Base-by-base conservation (phyloP, 768 basidiomycete genomes). In the Krasilnikovozyma curviuscula region DNA sequence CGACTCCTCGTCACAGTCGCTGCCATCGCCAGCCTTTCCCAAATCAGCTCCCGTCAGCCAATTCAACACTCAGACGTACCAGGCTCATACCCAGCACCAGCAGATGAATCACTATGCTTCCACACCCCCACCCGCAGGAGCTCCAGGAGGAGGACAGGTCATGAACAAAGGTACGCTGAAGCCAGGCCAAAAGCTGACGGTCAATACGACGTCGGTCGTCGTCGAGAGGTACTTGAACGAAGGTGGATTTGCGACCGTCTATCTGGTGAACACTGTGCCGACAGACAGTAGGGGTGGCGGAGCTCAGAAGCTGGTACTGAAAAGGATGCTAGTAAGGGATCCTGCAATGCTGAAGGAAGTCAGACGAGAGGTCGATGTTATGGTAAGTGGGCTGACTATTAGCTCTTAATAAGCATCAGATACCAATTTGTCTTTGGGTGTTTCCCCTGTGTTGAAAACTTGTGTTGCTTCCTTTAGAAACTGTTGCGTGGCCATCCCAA, bases 171-270 rank as follows among this genome's bases (percentile, higher is more conserved):
- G 69, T 2, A 67, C 66, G 1, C 60, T 71, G 12, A 57, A 61
- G 7, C 68, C 69, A 5, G 93, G 93, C 3, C 86, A 93, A 63
- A 73, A 79, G 40, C 83, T 98, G 57, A 68, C 76, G 5, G 84
- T 98, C 49, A 66, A 65, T 5, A 83, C 83, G 58, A 80, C 81
- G 66, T 75, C 71, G 18, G 88, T 98, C 46, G 78, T 81, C 59
- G 83, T 98, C 38, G 89, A 97, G 62, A 76, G 79, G 61, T 97
- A 93, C 70, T 74, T 98, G 43, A 83, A 81, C 35, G 91, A 98
- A 78, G 93, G 88, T 79, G 57, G 93, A 16, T 98, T 93, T 65
- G 89, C 93, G 7, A 83, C 95, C 68, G 91, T 98, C 33, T 98
- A 98, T 66, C 77, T 98, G 52, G 89, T 95, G 41, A 71, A 77